Conservation (phyloP, 2,329 filamentous ascomycete species). For the Penicillium olsonii region DNA sequence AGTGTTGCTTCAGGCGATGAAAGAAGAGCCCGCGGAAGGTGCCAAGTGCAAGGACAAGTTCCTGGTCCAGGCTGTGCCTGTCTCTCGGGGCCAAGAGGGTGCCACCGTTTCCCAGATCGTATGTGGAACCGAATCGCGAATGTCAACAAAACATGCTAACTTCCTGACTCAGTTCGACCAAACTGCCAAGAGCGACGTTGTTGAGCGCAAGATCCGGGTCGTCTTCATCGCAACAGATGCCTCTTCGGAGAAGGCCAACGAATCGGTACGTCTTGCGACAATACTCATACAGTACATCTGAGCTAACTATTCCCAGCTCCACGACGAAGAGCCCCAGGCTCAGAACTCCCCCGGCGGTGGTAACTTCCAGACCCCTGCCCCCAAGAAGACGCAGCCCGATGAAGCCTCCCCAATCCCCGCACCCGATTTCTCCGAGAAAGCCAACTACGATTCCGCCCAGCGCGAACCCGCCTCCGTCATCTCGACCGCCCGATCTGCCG, state of each 20-base stretch:
- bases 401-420: conserved; percentile 35
- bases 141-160: conserved; percentile 13
- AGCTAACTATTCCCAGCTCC: conserved; percentile 23
- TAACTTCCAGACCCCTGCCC: conserved; percentile 48
- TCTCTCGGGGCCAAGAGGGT: conserved; percentile 81
- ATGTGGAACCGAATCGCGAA: conserved; percentile 39
- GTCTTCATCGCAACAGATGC: conserved; percentile 72
- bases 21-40: conserved; percentile 82
- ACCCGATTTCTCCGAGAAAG: conserved; percentile 38
- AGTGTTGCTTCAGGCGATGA: conserved; percentile 98
- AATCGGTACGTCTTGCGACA: conserved; percentile 32
- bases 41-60: conserved; percentile 97
- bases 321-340: conserved; percentile 52
- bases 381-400: conserved; percentile 41
- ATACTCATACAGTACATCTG: neutral
- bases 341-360: conserved; percentile 59
- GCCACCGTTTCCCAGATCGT: conserved; percentile 79
- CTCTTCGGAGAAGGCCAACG: conserved; percentile 34
- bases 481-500: conserved; percentile 45
- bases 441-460: conserved; percentile 43
- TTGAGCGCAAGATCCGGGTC: conserved; percentile 96
- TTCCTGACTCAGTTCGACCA: conserved; percentile 66
- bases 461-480: conserved; percentile 36
- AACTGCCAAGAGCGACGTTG: conserved; percentile 72
- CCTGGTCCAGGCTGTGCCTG: conserved; percentile 86